A percentile compares a stretch with the other conserved stretches of the same genome.
Conservation (phyloP, 2,329 filamentous ascomycete species). For the Clathrospora elynae region DNA sequence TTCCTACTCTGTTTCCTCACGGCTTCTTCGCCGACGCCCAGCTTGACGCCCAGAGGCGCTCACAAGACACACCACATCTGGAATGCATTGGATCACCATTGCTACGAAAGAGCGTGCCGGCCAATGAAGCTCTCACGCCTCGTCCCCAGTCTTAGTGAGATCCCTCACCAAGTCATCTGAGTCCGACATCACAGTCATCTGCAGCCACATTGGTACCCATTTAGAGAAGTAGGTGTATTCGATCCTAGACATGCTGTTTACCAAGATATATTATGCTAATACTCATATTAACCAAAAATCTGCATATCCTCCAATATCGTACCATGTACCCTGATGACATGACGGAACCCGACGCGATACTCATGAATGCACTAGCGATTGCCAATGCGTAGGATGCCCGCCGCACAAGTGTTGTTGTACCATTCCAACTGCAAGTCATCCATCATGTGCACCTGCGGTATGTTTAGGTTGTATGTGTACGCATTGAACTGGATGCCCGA, state of each 20-base stretch:
- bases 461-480: slow-evolving; percentile 46
- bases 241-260: slow-evolving; percentile 8
- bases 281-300: too few relatives aligned
- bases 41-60: neutral
- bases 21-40: slow-evolving; percentile 7
- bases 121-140: slow-evolving; percentile 16
- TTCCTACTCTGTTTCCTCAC: neutral
- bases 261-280: slow-evolving; percentile 16
- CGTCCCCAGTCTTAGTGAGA: slow-evolving; percentile 1
- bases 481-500: slow-evolving; percentile 57
- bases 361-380: slow-evolving; percentile 29
- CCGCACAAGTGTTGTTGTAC: slow-evolving; percentile 57
- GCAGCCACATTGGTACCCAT: slow-evolving; percentile 8
- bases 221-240: neutral
- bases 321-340: slow-evolving; percentile 1
- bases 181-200: slow-evolving; percentile 18
- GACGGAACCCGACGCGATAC: neutral
- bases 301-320: slow-evolving; percentile 6
- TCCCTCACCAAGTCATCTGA: slow-evolving; percentile 21
- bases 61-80: slow-evolving; percentile 17
- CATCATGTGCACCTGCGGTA: slow-evolving; percentile 53
- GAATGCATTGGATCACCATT: slow-evolving; percentile 9
- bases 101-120: neutral
- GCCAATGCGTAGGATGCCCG: slow-evolving; percentile 48
- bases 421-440: slow-evolving; percentile 57